phyloP scores from a whole-genome alignment of 2,329 filamentous ascomycete genomes.

The Arthroderma uncinatum region DNA sequence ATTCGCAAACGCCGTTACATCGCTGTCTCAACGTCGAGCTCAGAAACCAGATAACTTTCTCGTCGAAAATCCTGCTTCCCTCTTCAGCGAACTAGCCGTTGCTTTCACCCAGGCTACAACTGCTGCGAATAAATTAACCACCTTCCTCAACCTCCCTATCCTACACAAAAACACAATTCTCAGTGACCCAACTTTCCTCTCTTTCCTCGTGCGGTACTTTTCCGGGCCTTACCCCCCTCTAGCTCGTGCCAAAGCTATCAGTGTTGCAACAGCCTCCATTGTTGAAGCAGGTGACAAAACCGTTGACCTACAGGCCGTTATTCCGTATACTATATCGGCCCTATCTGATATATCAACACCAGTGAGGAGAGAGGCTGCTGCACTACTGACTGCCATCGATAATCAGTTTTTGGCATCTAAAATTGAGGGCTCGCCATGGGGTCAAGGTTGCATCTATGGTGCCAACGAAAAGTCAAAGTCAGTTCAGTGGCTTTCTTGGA shows the following conservation, averaged over 20 bases:
- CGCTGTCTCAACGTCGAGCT: constrained; percentile 20
- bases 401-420: constrained; percentile 40
- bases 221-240: constrained; percentile 58
- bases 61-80: constrained; percentile 21
- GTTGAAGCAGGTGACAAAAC: constrained; percentile 38
- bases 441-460: constrained; percentile 54
- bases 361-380: constrained; percentile 64
- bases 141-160: constrained; percentile 29
- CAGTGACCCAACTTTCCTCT: constrained; percentile 56
- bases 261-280: constrained; percentile 49
- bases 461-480: constrained; percentile 36
- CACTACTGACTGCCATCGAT: constrained; percentile 50
- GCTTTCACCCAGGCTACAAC: constrained; percentile 27
- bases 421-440: constrained; percentile 43
- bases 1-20: constrained; percentile 26
- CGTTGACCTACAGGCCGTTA: constrained; percentile 61
- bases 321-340: constrained; percentile 71
- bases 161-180: constrained; percentile 36
- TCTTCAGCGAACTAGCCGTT: constrained; percentile 31
- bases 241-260: constrained; percentile 58
- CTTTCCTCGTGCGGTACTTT: constrained; percentile 66
- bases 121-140: constrained; percentile 23
- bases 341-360: constrained; percentile 64
- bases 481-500: constrained; percentile 47
- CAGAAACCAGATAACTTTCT: constrained; percentile 31